These are phyloP conservation scores for Coemansia sp. DNA, from an alignment of 192 early-diverging fungal genomes.

Conservation along the genomic window DNA sequence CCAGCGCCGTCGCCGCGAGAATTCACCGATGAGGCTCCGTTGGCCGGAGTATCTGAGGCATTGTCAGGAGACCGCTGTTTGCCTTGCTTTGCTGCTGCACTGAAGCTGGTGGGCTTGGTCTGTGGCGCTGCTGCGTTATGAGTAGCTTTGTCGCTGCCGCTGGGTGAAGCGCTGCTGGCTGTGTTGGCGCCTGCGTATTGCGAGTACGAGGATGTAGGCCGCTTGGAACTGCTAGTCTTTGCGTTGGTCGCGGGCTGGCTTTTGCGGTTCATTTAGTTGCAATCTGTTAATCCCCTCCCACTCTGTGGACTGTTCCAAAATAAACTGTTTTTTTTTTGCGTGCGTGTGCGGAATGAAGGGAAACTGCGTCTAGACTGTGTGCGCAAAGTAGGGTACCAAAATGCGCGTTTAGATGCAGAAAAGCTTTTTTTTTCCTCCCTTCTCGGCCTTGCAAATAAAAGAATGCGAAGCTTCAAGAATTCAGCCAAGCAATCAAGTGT, in stretches of 20 bases:
- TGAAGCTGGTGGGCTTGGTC: slow-evolving; percentile 17
- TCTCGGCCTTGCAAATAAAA: background rate
- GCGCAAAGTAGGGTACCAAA: background rate
- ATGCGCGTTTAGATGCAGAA: background rate
- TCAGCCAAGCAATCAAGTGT: slow-evolving; percentile 1
- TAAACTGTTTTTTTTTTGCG: background rate
- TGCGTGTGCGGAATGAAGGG: background rate
- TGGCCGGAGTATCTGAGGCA: slow-evolving; percentile 13
- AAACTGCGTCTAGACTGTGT: background rate
- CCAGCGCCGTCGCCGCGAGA: slow-evolving; percentile 7
- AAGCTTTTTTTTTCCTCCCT: background rate
- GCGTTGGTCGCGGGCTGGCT: slow-evolving; percentile 40
- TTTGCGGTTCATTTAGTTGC: slow-evolving; percentile 51
- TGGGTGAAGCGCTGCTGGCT: slow-evolving; percentile 8
- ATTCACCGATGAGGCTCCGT: slow-evolving; percentile 13
- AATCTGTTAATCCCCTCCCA: slow-evolving; percentile 5
- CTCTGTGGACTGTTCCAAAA: slow-evolving; percentile 6
- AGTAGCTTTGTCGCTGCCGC: slow-evolving; percentile 16
- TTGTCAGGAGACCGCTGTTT: slow-evolving; percentile 30
- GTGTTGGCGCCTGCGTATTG: slow-evolving; percentile 34
- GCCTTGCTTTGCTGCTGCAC: slow-evolving; percentile 36
- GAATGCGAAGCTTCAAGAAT: background rate
- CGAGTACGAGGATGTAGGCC: slow-evolving; percentile 43
- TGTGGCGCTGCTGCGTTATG: slow-evolving; percentile 17
- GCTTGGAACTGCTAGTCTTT: slow-evolving; percentile 49